phyloP scores from a whole-genome alignment of 163 green algal genomes.

The Prototheca cutis region DNA sequence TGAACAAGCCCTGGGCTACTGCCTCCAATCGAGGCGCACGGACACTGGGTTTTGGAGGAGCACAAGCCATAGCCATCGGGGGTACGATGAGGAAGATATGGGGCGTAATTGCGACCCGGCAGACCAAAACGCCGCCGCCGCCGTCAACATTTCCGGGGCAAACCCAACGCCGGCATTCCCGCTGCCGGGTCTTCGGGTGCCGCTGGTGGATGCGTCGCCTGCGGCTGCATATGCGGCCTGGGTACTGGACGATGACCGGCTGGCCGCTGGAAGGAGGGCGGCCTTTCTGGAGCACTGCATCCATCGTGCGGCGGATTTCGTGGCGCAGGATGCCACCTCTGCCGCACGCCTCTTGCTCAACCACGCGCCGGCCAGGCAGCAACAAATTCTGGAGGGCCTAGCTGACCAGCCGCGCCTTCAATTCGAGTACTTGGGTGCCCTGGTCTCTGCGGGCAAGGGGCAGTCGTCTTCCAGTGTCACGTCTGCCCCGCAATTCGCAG shows the following conservation, averaged over 20 bases:
- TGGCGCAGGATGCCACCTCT: not conserved
- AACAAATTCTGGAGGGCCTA: not conserved
- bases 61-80: too few relatives aligned
- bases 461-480: too few relatives aligned
- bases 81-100: too few relatives aligned
- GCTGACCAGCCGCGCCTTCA: not conserved
- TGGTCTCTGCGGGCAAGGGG: not conserved
- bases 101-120: too few relatives aligned
- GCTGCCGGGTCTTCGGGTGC: too few relatives aligned
- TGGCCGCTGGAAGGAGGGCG: not conserved
- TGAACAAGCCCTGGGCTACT: not conserved
- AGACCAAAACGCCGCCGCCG: too few relatives aligned
- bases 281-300: not conserved
- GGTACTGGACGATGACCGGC: not conserved
- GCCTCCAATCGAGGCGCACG: not conserved
- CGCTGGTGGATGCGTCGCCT: too few relatives aligned
- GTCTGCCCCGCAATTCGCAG: too few relatives aligned
- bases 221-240: not conserved
- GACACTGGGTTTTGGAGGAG: too few relatives aligned
- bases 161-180: too few relatives aligned
- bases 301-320: not conserved
- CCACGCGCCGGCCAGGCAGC: not conserved
- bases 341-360: not conserved
- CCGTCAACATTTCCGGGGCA: too few relatives aligned
- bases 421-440: not conserved